phyloP scores from a whole-genome alignment of 139 green algal species.

The Chlorella sp. region DNA sequence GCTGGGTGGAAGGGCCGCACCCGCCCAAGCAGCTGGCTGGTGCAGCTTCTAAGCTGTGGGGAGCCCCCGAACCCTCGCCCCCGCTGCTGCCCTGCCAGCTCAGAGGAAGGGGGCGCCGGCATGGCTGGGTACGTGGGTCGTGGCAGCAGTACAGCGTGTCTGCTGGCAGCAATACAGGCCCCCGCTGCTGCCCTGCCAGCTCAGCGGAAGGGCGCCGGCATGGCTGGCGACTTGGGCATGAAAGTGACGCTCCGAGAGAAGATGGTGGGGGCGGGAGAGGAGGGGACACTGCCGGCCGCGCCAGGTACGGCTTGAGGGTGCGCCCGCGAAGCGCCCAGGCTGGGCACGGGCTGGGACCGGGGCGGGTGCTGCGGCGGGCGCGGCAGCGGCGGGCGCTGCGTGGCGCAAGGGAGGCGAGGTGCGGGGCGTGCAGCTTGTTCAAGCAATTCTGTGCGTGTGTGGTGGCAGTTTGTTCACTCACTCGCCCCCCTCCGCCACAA shows the following conservation, averaged over 20 bases:
- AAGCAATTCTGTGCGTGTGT: not conserved
- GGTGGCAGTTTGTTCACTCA: too few relatives aligned
- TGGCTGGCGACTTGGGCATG: constrained; percentile 65
- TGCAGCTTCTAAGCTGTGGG: too few relatives aligned
- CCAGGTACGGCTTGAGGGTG: constrained; percentile 3
- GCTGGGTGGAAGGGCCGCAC: too few relatives aligned
- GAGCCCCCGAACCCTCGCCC: too few relatives aligned
- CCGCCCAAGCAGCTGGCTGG: too few relatives aligned
- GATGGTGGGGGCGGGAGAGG: constrained; percentile 31
- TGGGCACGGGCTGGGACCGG: constrained; percentile 1
- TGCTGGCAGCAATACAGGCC: too few relatives aligned
- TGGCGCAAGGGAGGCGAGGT: not conserved
- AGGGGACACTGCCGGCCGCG: not conserved
- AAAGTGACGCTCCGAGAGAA: constrained; percentile 64
- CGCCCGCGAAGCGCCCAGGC: not conserved
- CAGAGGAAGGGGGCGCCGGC: too few relatives aligned
- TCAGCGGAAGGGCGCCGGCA: constrained; percentile 66
- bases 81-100: too few relatives aligned
- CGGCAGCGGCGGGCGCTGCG: constrained; percentile 1
- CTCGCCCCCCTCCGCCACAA: not conserved
- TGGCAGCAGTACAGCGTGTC: too few relatives aligned
- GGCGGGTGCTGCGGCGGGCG: not conserved
- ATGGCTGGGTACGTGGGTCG: too few relatives aligned
- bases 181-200: not conserved
- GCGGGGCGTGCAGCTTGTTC: not conserved